Percentiles rank a stretch among this genome's conserved stretches.
These are phyloP conservation scores for Austroboletus festivus DNA, from an alignment of 768 basidiomycete species.

Conservation along the genomic window DNA sequence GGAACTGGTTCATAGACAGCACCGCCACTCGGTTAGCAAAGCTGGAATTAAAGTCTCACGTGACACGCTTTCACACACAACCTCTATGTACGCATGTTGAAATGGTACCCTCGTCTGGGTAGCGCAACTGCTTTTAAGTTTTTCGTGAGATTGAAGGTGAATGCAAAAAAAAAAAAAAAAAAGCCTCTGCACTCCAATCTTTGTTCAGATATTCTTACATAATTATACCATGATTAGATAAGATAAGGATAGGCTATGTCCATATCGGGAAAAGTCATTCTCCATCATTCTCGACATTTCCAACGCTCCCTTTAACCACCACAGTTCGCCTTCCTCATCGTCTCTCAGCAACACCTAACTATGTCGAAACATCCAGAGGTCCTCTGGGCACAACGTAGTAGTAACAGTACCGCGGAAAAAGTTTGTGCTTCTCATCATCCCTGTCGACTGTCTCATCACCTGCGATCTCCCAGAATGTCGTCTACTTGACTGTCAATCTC, in stretches of 20 bases:
- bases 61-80: background rate
- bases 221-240: slow-evolving; percentile 9
- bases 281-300: slow-evolving; percentile 33
- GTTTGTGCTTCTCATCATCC: slow-evolving; percentile 37
- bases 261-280: slow-evolving; percentile 26
- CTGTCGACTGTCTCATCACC: background rate
- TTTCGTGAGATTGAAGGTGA: too few species aligned
- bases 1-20: too few species aligned
- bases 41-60: background rate
- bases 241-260: background rate
- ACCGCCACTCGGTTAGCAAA: background rate
- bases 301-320: slow-evolving; percentile 18
- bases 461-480: slow-evolving; percentile 59
- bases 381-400: slow-evolving; percentile 94
- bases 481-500: slow-evolving; percentile 83
- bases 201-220: too few species aligned
- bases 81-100: too few species aligned
- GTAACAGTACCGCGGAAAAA: slow-evolving; percentile 64
- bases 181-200: too few species aligned
- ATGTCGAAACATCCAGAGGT: slow-evolving; percentile 76
- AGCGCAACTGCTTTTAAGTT: too few species aligned
- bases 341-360: slow-evolving; percentile 10
- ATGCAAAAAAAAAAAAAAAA: too few species aligned
- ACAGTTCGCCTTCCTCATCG: slow-evolving; percentile 2
- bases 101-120: too few species aligned